A percentile compares a stretch with the other conserved stretches of the same genome.
Conservation (phyloP, 345 rosid genomes). For the Acer negundo region DNA sequence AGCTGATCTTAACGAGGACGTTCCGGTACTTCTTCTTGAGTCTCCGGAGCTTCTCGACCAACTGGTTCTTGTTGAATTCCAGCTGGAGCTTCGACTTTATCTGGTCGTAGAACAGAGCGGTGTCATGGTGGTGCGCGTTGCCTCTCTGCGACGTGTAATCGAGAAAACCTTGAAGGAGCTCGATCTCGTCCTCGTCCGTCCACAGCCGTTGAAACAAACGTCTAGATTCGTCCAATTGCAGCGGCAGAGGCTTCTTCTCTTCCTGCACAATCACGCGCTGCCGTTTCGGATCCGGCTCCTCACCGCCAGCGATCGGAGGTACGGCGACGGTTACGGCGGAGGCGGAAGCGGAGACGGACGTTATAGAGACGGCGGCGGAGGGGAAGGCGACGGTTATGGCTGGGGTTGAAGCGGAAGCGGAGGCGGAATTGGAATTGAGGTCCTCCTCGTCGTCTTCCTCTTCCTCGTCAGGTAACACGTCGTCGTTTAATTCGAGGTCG, state of each 20-base stretch:
- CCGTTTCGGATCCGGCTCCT: conserved; percentile 47
- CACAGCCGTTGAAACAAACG: conserved; percentile 88
- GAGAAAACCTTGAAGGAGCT: conserved; percentile 87
- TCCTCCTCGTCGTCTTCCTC: conserved; percentile 49
- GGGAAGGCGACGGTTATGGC: conserved; percentile 36
- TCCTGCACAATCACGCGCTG: conserved; percentile 32
- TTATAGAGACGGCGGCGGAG: conserved; percentile 33
- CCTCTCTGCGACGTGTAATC: conserved; percentile 68
- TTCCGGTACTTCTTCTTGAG: conserved; percentile 93
- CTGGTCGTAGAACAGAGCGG: conserved; percentile 89
- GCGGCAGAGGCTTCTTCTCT: conserved; percentile 41
- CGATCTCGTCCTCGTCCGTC: conserved; percentile 99
- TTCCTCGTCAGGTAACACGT: conserved; percentile 33
- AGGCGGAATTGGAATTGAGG: conserved; percentile 36
- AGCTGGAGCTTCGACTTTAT: conserved; percentile 94
- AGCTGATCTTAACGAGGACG: conserved; percentile 63
- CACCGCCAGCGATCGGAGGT: conserved; percentile 31
- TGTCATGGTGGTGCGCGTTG: conserved; percentile 71
- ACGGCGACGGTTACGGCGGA: conserved; percentile 44
- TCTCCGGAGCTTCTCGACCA: conserved; percentile 90
- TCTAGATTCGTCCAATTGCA: conserved; percentile 66
- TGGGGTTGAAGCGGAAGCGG: conserved; percentile 28
- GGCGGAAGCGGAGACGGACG: conserved; percentile 39
- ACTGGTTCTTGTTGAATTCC: conserved; percentile 95
- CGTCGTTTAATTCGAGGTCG: conserved; percentile 62